Base-by-base conservation (phyloP, 2,329 filamentous ascomycete genomes). In the Penicillium sp. region DNA sequence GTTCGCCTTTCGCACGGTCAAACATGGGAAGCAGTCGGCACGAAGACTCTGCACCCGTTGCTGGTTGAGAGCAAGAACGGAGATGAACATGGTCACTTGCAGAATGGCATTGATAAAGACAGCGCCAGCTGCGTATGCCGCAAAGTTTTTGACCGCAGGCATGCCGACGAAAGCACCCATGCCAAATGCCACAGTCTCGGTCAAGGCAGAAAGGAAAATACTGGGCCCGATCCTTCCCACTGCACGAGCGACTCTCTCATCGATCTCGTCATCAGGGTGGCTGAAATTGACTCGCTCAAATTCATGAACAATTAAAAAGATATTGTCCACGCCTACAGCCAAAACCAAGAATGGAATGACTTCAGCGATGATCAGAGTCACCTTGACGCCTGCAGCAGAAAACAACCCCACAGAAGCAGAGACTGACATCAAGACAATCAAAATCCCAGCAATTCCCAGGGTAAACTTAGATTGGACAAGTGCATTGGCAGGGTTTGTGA, bases 341-440 rank as follows among this genome's bases (percentile, higher is more conserved):
- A 99, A 80, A 10, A 99, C 93, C 62, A 99, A 88, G 75, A 99
- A 99, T 0, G 95, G 95, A 63, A 99, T 99, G 60, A 99, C 95
- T 72, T 99, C 95, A 4, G 96, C 93, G 60, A 99, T 99, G 69
- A 99, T 99, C 64, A 99, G 81, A 0, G 95, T 99, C 14, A 93
- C 95, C 76, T 96, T 97, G 69, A 99, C 85, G 1, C 93, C 93
- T 37, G 87, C 85, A 72, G 92, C 95, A 1, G 95, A 96, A 71
- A 98, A 99, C 43, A 99, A 80, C 0, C 95, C 95, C 53, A 99
- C 93, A 0, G 93, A 97, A 1, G 95, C 92, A 16, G 90, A 91
- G 48, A 99, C 96, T 1, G 93, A 98, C 92, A 99, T 96, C 62
- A 99, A 79, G 5, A 99, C 95, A 63, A 99, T 99, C 54, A 96